phyloP scores from a whole-genome alignment of 78 protist genomes.

The Capsaspora owczarzaki region DNA sequence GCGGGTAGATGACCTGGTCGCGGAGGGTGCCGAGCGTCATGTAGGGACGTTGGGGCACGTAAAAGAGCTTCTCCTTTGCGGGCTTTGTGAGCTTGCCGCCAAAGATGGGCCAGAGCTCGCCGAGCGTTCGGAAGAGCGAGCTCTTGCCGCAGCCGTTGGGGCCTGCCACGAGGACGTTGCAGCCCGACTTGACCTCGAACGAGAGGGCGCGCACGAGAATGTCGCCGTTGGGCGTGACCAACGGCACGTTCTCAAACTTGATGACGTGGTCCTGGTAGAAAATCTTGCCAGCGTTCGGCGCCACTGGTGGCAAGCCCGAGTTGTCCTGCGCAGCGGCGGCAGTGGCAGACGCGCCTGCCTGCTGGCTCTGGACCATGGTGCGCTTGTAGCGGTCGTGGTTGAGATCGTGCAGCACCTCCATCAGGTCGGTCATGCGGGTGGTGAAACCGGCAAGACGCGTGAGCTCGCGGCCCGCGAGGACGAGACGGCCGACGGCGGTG shows the following conservation, averaged over 20 bases:
- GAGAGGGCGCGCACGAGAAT: background rate
- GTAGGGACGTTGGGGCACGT: conserved; percentile 41
- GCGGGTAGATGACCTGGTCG: conserved; percentile 31
- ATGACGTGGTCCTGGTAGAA: background rate
- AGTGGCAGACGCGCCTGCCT: too few species aligned
- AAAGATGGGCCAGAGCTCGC: conserved; percentile 55
- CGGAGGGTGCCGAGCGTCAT: conserved; percentile 34
- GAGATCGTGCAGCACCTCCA: background rate
- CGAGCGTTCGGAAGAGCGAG: conserved; percentile 60
- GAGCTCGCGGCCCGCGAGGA: conserved; percentile 23
- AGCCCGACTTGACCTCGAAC: background rate
- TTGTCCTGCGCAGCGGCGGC: background rate
- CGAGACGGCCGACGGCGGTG: conserved; percentile 14
- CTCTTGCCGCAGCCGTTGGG: conserved; percentile 73
- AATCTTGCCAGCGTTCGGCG: background rate
- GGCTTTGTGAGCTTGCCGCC: conserved; percentile 6
- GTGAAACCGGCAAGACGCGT: background rate
- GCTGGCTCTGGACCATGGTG: background rate
- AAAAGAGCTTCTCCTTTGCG: background rate
- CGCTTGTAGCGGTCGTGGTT: background rate
- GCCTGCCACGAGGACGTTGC: conserved; percentile 28
- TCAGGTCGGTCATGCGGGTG: background rate
- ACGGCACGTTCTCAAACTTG: background rate
- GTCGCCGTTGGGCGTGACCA: conserved; percentile 26
- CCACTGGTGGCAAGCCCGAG: background rate